Evolutionary conservation across 2,329 filamentous ascomycete species (phyloP).

Genomic region (Cytospora chrysosperma): DNA sequence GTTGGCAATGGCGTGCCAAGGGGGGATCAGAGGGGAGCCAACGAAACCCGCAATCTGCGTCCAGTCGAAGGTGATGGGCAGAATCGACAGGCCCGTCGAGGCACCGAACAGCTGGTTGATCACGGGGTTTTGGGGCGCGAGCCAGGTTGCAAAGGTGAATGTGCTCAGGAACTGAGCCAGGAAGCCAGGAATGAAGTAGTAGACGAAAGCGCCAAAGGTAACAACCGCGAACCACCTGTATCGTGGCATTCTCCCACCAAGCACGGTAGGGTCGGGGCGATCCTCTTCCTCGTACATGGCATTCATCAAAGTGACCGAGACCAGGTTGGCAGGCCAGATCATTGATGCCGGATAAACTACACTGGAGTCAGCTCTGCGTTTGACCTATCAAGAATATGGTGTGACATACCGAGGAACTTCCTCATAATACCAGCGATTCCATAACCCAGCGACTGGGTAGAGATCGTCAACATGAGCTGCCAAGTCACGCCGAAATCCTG

Average conservation of each 20-base stretch:
- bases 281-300: constrained; percentile 67
- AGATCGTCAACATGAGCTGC: constrained; percentile 65
- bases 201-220: constrained; percentile 57
- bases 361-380: neutral
- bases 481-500: constrained; percentile 66
- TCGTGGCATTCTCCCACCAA: constrained; percentile 65
- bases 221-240: constrained; percentile 64
- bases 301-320: constrained; percentile 66
- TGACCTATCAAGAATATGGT: neutral
- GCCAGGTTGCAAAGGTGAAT: constrained; percentile 72
- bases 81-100: constrained; percentile 62
- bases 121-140: constrained; percentile 64
- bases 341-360: constrained; percentile 65
- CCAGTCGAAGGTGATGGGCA: constrained; percentile 77
- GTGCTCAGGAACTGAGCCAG: constrained; percentile 68
- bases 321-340: constrained; percentile 71
- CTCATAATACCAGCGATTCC: constrained; percentile 68
- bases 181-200: constrained; percentile 70
- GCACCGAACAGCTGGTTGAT: constrained; percentile 75
- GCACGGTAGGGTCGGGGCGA: constrained; percentile 47
- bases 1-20: constrained; percentile 73
- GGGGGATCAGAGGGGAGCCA: constrained; percentile 66
- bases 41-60: constrained; percentile 69
- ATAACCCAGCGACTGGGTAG: constrained; percentile 68
- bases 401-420: constrained; percentile 55